phyloP scores from a whole-genome alignment of 2,329 filamentous ascomycete genomes.

The Pseudogymnoascus sp. region DNA sequence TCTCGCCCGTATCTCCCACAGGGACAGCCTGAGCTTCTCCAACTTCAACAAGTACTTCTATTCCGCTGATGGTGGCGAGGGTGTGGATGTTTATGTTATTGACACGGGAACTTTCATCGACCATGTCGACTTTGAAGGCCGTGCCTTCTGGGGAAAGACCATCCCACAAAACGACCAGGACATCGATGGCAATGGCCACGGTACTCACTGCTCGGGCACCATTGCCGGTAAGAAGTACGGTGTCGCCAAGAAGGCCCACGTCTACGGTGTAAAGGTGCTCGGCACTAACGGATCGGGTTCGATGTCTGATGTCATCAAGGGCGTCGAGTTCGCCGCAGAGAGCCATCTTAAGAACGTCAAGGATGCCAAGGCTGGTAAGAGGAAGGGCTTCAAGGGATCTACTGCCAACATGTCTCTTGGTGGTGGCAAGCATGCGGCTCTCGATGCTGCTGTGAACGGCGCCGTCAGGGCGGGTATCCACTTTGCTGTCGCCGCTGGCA shows the following conservation, averaged over 20 bases:
- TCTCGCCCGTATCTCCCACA: conserved; percentile 94
- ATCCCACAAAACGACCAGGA: conserved; percentile 80
- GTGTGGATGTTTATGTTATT: conserved; percentile 97
- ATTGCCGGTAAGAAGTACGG: conserved; percentile 98
- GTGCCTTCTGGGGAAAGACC: conserved; percentile 94
- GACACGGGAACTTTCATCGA: conserved; percentile 92
- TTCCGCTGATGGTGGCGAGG: conserved; percentile 80
- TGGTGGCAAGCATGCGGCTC: conserved; percentile 87
- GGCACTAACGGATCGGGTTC: conserved; percentile 94
- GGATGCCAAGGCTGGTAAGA: conserved; percentile 76
- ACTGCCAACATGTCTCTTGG: conserved; percentile 99
- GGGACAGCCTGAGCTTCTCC: conserved; percentile 75
- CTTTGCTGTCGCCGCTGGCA: conserved; percentile 96
- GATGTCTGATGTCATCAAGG: conserved; percentile 98
- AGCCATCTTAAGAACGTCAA: conserved; percentile 68
- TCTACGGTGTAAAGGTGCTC: conserved; percentile 97
- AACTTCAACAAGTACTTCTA: conserved; percentile 99
- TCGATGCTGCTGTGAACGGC: conserved; percentile 89
- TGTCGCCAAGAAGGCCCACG: conserved; percentile 96
- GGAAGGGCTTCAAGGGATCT: conserved; percentile 96
- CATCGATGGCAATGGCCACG: conserved; percentile 92
- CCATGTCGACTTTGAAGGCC: conserved; percentile 95
- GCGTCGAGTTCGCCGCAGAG: conserved; percentile 88
- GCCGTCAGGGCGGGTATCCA: conserved; percentile 87
- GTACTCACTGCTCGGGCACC: conserved; percentile 98